phyloP scores from a whole-genome alignment of 805 yeast genomes.

The Clavispora fructus region DNA sequence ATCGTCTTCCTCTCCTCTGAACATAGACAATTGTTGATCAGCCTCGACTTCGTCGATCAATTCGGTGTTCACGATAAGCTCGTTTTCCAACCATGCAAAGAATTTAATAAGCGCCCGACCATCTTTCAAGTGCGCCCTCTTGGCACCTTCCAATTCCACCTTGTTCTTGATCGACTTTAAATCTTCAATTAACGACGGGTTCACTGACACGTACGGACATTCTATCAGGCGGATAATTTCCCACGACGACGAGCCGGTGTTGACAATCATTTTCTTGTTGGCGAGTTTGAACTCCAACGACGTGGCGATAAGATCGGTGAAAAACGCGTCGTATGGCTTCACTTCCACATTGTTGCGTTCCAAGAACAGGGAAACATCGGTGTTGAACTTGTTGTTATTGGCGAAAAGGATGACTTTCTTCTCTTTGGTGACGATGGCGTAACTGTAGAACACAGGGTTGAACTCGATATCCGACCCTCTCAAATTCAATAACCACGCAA shows the following conservation, averaged over 20 bases:
- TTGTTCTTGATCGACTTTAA: conserved; percentile 50
- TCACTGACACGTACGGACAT: conserved; percentile 23
- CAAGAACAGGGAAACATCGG: conserved; percentile 22
- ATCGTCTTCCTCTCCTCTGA: conserved; percentile 37
- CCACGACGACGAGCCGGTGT: conserved; percentile 32
- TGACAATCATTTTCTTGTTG: conserved; percentile 27
- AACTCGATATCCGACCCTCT: conserved; percentile 52
- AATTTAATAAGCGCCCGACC: conserved; percentile 50
- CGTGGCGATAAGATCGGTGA: conserved; percentile 35
- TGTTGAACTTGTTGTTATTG: conserved; percentile 35
- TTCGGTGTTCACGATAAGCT: conserved; percentile 37
- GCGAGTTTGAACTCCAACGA: conserved; percentile 30
- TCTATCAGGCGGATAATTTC: conserved; percentile 32
- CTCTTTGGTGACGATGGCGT: conserved; percentile 27
- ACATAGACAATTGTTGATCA: conserved; percentile 40
- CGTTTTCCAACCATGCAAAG: conserved; percentile 56
- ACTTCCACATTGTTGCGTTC: conserved; percentile 22
- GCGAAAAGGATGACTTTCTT: conserved; percentile 37
- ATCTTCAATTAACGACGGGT: conserved; percentile 40
- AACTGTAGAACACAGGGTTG: conserved; percentile 50
- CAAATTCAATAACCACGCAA: conserved; percentile 50
- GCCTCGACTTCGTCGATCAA: conserved; percentile 56
- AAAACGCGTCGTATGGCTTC: conserved; percentile 42
- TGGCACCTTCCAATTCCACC: conserved; percentile 47
- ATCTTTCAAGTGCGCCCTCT: conserved; percentile 51